Percentiles rank a stretch among this genome's conserved stretches.
These are phyloP conservation scores for Microdochium trichocladiopsis DNA, from an alignment of 2,329 filamentous ascomycete species.

Conservation along the genomic window DNA sequence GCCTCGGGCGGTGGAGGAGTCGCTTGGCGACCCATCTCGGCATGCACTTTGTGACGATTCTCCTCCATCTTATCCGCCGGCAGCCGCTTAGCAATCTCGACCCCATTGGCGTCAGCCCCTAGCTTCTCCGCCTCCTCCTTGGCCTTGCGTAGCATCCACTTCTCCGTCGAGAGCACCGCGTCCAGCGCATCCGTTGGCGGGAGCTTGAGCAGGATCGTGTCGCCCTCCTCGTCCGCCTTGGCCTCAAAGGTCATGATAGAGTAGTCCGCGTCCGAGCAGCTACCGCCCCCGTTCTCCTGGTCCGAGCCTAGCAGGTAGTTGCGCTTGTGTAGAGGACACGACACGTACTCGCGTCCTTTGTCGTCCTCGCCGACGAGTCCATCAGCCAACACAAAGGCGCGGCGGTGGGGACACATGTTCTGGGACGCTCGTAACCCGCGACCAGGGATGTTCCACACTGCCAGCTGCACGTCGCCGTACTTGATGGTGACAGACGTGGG, in stretches of 20 bases:
- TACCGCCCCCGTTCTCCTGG: slow-evolving; percentile 31
- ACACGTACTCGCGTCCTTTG: slow-evolving; percentile 61
- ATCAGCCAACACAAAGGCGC: slow-evolving; percentile 82
- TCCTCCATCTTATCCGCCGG: not conserved
- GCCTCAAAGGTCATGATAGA: slow-evolving; percentile 78
- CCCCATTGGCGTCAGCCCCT: not conserved
- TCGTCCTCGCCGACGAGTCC: slow-evolving; percentile 68
- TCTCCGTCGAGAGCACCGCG: slow-evolving; percentile 65
- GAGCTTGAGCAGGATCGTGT: slow-evolving; percentile 72
- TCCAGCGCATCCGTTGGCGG: slow-evolving; percentile 79
- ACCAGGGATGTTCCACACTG: slow-evolving; percentile 76
- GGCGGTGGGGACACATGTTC: slow-evolving; percentile 93
- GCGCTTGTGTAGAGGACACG: slow-evolving; percentile 82
- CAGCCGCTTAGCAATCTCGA: not conserved
- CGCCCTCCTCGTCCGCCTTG: slow-evolving; percentile 64
- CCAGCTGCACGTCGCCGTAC: slow-evolving; percentile 81
- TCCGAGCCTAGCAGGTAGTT: slow-evolving; percentile 68
- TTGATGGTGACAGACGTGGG: slow-evolving; percentile 73
- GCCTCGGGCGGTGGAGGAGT: not conserved
- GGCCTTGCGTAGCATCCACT: slow-evolving; percentile 70
- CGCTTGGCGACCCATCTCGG: not conserved
- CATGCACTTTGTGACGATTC: not conserved
- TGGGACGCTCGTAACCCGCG: slow-evolving; percentile 74
- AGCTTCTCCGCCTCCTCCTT: slow-evolving; percentile 34
- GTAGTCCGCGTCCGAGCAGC: slow-evolving; percentile 68